Base-by-base conservation (phyloP, 2,329 filamentous ascomycete species). In the Fusarium vanettenii region DNA sequence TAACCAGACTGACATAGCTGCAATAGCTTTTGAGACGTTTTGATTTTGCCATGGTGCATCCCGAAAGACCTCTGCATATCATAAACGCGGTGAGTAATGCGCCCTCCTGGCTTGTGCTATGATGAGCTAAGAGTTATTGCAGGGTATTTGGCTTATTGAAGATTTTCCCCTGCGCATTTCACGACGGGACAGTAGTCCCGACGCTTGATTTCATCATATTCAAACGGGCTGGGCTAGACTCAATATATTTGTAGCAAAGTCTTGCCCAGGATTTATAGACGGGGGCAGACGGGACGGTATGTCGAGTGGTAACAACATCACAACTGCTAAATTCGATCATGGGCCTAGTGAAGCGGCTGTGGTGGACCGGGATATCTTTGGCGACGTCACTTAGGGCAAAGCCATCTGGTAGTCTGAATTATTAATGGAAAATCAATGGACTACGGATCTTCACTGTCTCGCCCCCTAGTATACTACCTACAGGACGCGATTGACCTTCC, bases 111-210 rank as follows among this genome's bases (percentile, higher is more conserved):
- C 18, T 5, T 22, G 18, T 41, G 2, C 6, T 10, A 5, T 6
- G 16, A 2, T 11, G 6, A 27, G 6, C 43, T 72, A 16, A 72
- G 18, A 9, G 5, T 5, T 2, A 2, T 2, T 1, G 0, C 3
- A 72, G 70, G 70, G 70, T 20, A 61, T 72, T 13, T 72, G 70
- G 70, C 43, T 73, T 2, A 72, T 72, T 8, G 70, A 72, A 9
- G 62, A 72, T 4, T 72, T 72, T 18, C 43, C 71, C 4, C 14
- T 72, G 8, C 66, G 70, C 3, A 14, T 72, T 5, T 59, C 70
- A 33, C 59, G 35, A 35, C 69, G 70, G 29, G 22, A 48, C 14
- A 27, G 9, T 18, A 14, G 22, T 27, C 43, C 22, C 22, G 43
- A 27, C 22, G 22, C 43, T 27, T 48, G 43, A 48, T 48, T 27